A percentile compares a stretch with the other conserved stretches of the same genome.
These are phyloP conservation scores for Neofusicoccum sp. DNA, from an alignment of 2,329 filamentous ascomycete genomes.

Conservation along the genomic window DNA sequence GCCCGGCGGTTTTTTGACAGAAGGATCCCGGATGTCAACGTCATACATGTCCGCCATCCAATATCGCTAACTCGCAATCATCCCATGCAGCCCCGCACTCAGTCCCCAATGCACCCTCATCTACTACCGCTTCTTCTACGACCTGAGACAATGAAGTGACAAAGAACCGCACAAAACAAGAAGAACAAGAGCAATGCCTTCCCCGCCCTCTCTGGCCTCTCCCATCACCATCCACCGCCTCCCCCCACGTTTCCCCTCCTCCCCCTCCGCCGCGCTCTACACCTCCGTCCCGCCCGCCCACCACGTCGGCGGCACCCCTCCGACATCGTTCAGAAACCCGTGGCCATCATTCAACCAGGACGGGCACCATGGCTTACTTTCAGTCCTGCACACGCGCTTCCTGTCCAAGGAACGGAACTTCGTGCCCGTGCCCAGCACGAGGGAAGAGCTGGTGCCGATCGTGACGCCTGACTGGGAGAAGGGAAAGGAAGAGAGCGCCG, in stretches of 20 bases:
- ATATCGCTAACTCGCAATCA: too few relatives aligned
- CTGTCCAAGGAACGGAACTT: conserved; percentile 47
- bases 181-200: background rate
- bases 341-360: conserved; percentile 47
- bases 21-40: background rate
- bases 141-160: too few relatives aligned
- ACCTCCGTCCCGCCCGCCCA: background rate
- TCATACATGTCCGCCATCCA: too few relatives aligned
- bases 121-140: too few relatives aligned
- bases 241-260: background rate
- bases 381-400: conserved; percentile 37
- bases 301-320: conserved; percentile 42
- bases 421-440: conserved; percentile 48
- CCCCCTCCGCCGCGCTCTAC: background rate
- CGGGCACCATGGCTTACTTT: conserved; percentile 27
- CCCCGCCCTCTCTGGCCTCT: background rate
- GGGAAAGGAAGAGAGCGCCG: background rate
- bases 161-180: background rate
- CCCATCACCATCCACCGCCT: conserved; percentile 4
- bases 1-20: background rate
- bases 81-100: too few relatives aligned
- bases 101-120: too few relatives aligned
- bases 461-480: conserved; percentile 42
- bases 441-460: conserved; percentile 47
- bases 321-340: conserved; percentile 52